Base-by-base conservation (phyloP, 257 asterid genomes). In the Prunella vulgaris region DNA sequence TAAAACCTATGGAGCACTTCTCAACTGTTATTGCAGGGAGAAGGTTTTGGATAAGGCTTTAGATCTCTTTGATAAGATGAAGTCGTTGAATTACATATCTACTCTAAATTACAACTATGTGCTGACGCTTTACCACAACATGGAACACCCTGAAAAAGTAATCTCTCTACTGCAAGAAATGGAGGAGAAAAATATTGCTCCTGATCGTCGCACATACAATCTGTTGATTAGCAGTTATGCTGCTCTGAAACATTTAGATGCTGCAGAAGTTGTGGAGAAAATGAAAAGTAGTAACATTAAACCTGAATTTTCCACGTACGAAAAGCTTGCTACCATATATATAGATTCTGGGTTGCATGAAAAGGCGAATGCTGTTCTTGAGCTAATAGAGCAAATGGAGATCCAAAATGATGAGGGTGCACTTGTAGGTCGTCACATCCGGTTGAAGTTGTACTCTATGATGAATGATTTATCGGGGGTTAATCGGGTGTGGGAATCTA, bases 1-100 rank as follows among this genome's bases (percentile, higher is more conserved):
- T 15, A 86, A 86, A 77, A 84, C 91, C 4, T 81, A 83, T 76
- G 97, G 97, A 66, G 86, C 97, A 14, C 88, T 92, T 73, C 86
- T 85, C 7, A 66, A 78, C 73, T 80, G 89, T 71, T 92, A 83
- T 61, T 85, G 92, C 88, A 70, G 54, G 79, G 84, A 73, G 68
- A 85, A 68, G 64, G 75, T 20, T 64, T 38, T 75, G 35, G 93
- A 85, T 51, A 89, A 87, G 82, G 96, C 83, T 73, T 27, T 72
- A 56, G 81, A 83, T 63, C 79, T 79, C 71, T 89, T 87, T 75
- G 79, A 86, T 78, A 68, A 84, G 83, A 80, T 85, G 78, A 85
- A 86, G 73, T 79, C 60, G 68, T 66, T 61, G 65, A 78, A 78
- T 60, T 70, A 40, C 75, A 30, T 61, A 7, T 73, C 90, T 44